Base-by-base conservation (phyloP, 2,329 filamentous ascomycete species). In the Cladophialophora psammophila region DNA sequence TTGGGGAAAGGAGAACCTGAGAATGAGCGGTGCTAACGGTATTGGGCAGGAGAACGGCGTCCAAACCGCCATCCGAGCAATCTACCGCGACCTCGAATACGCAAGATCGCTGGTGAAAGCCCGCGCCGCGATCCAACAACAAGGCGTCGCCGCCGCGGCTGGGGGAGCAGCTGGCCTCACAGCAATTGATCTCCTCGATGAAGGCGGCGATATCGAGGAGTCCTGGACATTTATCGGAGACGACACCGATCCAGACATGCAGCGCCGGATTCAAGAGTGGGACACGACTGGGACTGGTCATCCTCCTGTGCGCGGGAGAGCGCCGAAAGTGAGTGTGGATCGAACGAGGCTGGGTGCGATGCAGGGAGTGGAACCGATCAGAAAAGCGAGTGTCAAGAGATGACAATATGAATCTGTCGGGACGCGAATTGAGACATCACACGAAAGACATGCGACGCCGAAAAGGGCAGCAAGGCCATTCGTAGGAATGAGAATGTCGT, bases 81-180 rank as follows among this genome's bases (percentile, higher is more conserved):
- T 99, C 64, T 99, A 98, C 77, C 91, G 95, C 50, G 94, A 98
- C 77, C 85, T 98, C 64, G 95, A 98, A 76, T 97, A 97, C 74
- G 94, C 95, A 42, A 91, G 88, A 78, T 90, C 90, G 15, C 83
- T 98, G 53, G 91, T 97, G 77, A 91, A 91, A 78, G 87, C 89
- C 74, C 81, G 77, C 36, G 72, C 70, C 0, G 48, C 48, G 18
- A 52, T 61, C 45, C 59, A 61, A 38, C 59, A 61, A 38, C 59
- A 40, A 18, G 45, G 59, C 35, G 45, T 45, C 6, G 59, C 18
- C 40, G 31, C 45, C 13, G 76, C 76, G 58, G 73, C 71, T 3
- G 75, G 76, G 32, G 72, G 68, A 26, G 67, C 56, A n/a, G 32
- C 65, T 18, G 66, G 65, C 31, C 70, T 76, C 13, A 63, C 69